phyloP scores from a whole-genome alignment of 2,329 filamentous ascomycete species.

The Bipolaris bicolor region DNA sequence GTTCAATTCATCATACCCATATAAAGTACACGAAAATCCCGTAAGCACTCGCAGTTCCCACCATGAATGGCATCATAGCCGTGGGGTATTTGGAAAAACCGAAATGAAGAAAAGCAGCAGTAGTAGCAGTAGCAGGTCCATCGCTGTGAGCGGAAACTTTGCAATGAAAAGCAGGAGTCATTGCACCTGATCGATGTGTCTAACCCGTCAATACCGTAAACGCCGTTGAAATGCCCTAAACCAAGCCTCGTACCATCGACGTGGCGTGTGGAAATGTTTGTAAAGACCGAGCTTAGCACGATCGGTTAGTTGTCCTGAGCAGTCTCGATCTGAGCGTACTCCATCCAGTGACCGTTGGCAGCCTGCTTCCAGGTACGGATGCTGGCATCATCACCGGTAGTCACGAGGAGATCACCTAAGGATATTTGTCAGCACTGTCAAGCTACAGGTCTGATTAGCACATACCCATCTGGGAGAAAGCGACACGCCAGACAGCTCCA shows the following conservation, averaged over 20 bases:
- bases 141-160: too few species aligned
- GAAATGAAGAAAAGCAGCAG: conserved; percentile 1
- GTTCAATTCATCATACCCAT: background rate
- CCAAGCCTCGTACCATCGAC: background rate
- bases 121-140: conserved; percentile 3
- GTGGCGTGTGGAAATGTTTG: background rate
- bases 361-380: conserved; percentile 59
- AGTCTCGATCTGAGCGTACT: conserved; percentile 57
- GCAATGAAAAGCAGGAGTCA: background rate
- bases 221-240: background rate
- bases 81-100: conserved; percentile 37
- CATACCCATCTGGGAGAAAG: conserved; percentile 62
- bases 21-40: background rate
- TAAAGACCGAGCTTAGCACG: background rate
- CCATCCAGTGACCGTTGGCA: conserved; percentile 55
- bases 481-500: conserved; percentile 76
- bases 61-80: conserved; percentile 12
- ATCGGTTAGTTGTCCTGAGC: conserved; percentile 34
- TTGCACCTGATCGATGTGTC: background rate
- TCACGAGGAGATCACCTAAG: conserved; percentile 73
- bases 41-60: conserved; percentile 6
- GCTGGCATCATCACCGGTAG: conserved; percentile 76
- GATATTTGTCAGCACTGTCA: conserved; percentile 45
- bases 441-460: background rate
- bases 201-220: conserved; percentile 8